Conservation (phyloP, 176 grass and related monocot species). For the Ampelocalamus luodianensis region DNA sequence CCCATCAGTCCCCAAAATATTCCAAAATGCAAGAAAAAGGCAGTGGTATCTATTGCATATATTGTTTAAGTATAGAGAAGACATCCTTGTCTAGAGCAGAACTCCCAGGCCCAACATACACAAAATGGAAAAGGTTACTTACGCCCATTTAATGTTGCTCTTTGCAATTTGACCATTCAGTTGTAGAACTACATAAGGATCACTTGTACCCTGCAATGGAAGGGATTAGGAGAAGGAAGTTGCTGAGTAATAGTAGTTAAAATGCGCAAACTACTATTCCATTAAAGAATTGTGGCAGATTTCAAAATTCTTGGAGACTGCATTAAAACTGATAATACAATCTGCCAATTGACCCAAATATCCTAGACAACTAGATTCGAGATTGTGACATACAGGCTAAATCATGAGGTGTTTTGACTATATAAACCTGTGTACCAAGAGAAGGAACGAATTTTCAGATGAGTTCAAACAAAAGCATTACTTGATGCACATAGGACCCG, state of each 20-base stretch:
- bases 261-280: constrained; percentile 21
- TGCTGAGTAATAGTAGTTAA: not conserved
- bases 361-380: not conserved
- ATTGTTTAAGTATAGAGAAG: not conserved
- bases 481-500: not conserved
- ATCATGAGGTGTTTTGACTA: not conserved
- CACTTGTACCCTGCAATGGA: constrained; percentile 86
- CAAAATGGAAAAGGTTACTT: constrained; percentile 52
- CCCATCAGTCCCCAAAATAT: not conserved
- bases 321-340: not conserved
- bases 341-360: not conserved
- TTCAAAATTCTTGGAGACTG: not conserved
- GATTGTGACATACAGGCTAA: not conserved
- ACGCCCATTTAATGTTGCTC: constrained; percentile 97
- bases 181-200: constrained; percentile 88
- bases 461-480: not conserved
- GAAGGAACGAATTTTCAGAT: not conserved
- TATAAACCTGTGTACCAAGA: not conserved
- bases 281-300: constrained; percentile 14
- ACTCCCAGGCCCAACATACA: constrained; percentile 6
- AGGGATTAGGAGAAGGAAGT: constrained; percentile 3
- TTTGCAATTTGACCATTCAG: constrained; percentile 76
- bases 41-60: not conserved
- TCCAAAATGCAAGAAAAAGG: not conserved
- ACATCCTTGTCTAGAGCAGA: not conserved